Conservation (phyloP, 331 rosid genomes). For the Malus hybrid region DNA sequence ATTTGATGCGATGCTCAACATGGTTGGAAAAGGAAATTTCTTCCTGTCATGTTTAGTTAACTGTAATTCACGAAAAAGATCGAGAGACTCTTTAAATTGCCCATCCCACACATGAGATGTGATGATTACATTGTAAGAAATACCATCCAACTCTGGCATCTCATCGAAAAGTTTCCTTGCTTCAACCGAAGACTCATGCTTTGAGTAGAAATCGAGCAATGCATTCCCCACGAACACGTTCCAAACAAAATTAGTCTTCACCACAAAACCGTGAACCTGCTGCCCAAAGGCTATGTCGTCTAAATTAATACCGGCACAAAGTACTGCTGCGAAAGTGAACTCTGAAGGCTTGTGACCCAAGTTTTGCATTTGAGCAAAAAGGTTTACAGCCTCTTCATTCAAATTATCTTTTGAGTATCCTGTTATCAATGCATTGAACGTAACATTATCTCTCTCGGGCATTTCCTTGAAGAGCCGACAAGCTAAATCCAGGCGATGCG, state of each 20-base stretch:
- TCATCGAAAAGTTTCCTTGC: constrained; percentile 51
- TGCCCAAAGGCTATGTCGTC: constrained; percentile 51
- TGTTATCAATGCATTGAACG: constrained; percentile 71
- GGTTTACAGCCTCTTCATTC: constrained; percentile 46
- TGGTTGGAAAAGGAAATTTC: constrained; percentile 66
- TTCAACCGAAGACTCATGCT: constrained; percentile 46
- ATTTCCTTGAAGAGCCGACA: constrained; percentile 41
- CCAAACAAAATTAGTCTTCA: constrained; percentile 61
- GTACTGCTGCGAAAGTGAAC: constrained; percentile 74
- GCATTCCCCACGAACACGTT: constrained; percentile 87
- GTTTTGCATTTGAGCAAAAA: constrained; percentile 60
- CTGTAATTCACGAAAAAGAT: constrained; percentile 51
- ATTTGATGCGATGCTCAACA: constrained; percentile 66
- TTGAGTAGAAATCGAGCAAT: constrained; percentile 82
- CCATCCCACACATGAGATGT: constrained; percentile 55
- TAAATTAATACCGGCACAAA: constrained; percentile 55
- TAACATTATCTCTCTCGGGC: constrained; percentile 55
- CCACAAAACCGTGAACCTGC: constrained; percentile 58
- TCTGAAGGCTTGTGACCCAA: constrained; percentile 54
- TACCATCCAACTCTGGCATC: constrained; percentile 79
- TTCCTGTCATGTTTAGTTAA: constrained; percentile 49
- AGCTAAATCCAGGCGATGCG: constrained; percentile 40
- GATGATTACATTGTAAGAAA: constrained; percentile 71
- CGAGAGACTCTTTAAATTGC: constrained; percentile 36
- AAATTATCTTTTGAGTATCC: constrained; percentile 65